Evolutionary conservation across 139 green algal genomes (phyloP), one percentile per base, ranked within the genome.

Genomic region (Bryopsis sp.): DNA sequence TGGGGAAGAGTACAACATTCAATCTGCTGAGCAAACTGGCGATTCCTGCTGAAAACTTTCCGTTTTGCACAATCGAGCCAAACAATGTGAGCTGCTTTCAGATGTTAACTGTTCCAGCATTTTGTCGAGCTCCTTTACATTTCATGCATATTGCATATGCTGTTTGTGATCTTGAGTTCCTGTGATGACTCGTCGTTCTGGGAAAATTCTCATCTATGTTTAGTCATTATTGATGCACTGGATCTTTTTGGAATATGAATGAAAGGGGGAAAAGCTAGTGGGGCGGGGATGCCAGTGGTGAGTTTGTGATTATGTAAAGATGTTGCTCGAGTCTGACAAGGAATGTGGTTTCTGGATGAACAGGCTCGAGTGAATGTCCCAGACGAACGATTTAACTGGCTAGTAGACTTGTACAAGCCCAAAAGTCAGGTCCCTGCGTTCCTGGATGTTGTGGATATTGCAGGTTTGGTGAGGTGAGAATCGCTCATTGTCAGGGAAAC

Each of bases 371-470:
- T 97, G 1, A 92, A 94, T 74, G 83, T 99, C 2, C 95, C 95
- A 7, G 95, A 99, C 74, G 89, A 97, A 1, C 85, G 95, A 38
- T 99, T 97, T 79, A 88, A 85, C 50, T 97, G 90, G 90, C 84
- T 97, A 48, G 63, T 79, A 7, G 72, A 83, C 33, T 33, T 76
- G 24, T 86, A 84, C 75, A 84, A 83, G 71, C 81, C 81, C 37
- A 85, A 90, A 72, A 83, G 67, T 66, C 43, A 82, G 37, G 80
- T 96, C 32, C 80, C 88, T 28, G 92, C 94, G 0, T 99, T 90
- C 78, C 80, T 99, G 60, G 90, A 99, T 32, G 77, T 99, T 1
- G 74, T 86, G 15, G 95, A 99, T 77, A 99, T 99, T 77, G 95
- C 95, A 1, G 95, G 95, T 8, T 83, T 99, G 28, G 95, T 99